A percentile compares a stretch with the other conserved stretches of the same genome.
phyloP scores from a whole-genome alignment of 805 yeast genomes.

The Kockiozyma suomiensis region DNA sequence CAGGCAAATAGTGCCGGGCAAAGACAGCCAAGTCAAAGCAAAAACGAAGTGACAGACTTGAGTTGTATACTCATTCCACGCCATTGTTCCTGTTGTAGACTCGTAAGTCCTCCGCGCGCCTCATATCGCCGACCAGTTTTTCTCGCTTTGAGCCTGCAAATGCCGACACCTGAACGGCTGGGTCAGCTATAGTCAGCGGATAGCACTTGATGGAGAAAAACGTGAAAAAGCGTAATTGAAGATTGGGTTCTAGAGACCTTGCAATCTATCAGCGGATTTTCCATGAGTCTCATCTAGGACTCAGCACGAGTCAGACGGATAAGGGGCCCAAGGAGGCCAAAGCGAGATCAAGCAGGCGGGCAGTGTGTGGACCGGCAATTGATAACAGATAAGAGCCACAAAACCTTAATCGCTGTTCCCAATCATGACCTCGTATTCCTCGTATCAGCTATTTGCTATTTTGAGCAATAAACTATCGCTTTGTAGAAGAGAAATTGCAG shows the following conservation, averaged over 20 bases:
- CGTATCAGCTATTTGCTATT: not conserved
- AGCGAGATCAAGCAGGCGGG: not conserved
- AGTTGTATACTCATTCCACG: not conserved
- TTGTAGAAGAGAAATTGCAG: no score
- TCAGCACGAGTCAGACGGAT: slow-evolving; percentile 6
- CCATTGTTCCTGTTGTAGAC: not conserved
- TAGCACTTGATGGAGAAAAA: no score
- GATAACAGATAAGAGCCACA: slow-evolving; percentile 1
- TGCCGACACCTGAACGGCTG: no score
- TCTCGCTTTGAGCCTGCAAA: no score
- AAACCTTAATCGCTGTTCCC: not conserved
- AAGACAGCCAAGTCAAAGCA: not conserved
- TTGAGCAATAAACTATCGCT: no score
- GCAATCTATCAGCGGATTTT: no score
- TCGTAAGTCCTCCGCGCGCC: not conserved
- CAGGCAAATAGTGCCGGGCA: no score
- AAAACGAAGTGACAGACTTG: not conserved
- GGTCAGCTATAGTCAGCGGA: no score
- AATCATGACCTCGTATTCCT: not conserved
- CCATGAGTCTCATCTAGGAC: slow-evolving; percentile 4
- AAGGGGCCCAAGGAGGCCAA: not conserved
- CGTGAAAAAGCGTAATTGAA: no score
- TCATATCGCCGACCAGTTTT: not conserved
- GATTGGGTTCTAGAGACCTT: no score
- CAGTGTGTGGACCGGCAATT: not conserved